Conservation (phyloP, 805 yeast species). For the Pichia deserticola region DNA sequence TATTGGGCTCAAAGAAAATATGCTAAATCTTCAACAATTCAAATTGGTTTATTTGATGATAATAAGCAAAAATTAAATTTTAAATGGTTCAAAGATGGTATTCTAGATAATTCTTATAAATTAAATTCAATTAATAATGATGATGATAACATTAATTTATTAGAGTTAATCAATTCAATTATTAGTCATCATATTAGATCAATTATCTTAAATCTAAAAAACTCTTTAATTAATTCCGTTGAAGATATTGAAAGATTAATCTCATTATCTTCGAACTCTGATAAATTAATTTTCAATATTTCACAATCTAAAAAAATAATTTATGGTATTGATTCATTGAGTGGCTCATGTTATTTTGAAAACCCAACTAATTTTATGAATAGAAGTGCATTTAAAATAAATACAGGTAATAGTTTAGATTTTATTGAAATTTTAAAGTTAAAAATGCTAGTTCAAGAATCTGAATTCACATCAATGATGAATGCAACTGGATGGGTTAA, state of each 20-base stretch:
- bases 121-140: slow-evolving; percentile 28
- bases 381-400: slow-evolving; percentile 27
- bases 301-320: slow-evolving; percentile 25
- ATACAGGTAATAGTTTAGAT: slow-evolving; percentile 21
- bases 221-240: slow-evolving; percentile 22
- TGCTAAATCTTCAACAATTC: slow-evolving; percentile 46
- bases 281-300: slow-evolving; percentile 22
- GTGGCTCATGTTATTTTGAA: slow-evolving; percentile 39
- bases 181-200: slow-evolving; percentile 34
- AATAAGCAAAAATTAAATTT: slow-evolving; percentile 30
- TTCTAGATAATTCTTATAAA: slow-evolving; percentile 15
- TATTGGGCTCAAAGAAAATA: slow-evolving; percentile 55
- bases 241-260: slow-evolving; percentile 25
- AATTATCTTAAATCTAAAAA: slow-evolving; percentile 28
- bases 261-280: slow-evolving; percentile 15
- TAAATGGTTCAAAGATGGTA: slow-evolving; percentile 59
- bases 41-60: slow-evolving; percentile 49
- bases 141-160: slow-evolving; percentile 30
- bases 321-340: slow-evolving; percentile 27
- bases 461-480: slow-evolving; percentile 49
- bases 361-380: slow-evolving; percentile 36
- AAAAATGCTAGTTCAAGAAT: slow-evolving; percentile 40
- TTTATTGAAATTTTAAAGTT: slow-evolving; percentile 35
- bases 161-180: slow-evolving; percentile 30
- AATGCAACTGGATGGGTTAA: slow-evolving; percentile 63